phyloP scores from a whole-genome alignment of 1,284 basidiomycete species.

The Microbotryomycetes sp. region DNA sequence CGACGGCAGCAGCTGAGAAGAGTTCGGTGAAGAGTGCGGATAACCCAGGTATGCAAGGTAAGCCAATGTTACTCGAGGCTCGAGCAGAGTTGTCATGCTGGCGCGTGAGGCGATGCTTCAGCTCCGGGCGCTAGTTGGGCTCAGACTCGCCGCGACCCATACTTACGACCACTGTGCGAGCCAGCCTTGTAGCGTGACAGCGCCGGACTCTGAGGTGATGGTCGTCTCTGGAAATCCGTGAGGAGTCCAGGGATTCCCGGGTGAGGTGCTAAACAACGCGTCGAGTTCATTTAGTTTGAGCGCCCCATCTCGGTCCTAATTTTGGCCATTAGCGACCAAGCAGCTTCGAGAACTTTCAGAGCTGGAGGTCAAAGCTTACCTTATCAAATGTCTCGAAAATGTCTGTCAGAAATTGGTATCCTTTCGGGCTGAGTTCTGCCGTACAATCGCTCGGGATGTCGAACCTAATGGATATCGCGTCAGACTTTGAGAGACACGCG shows the following conservation, averaged over 20 bases:
- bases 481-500: constrained; percentile 16
- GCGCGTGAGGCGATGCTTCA: constrained; percentile 3
- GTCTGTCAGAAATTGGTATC: constrained; percentile 96
- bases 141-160: background rate
- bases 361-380: constrained; percentile 48
- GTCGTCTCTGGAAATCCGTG: constrained; percentile 86
- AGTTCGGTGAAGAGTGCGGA: constrained; percentile 48
- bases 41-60: constrained; percentile 95
- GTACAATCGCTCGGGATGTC: constrained; percentile 89
- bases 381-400: constrained; percentile 96
- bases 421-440: constrained; percentile 84
- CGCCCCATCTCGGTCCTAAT: constrained; percentile 87
- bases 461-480: constrained; percentile 51
- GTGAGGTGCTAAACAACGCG: constrained; percentile 85
- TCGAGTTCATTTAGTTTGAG: constrained; percentile 77
- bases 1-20: constrained; percentile 44
- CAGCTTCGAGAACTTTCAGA: background rate
- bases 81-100: constrained; percentile 95
- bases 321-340: constrained; percentile 7
- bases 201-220: constrained; percentile 77
- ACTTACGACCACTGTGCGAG: constrained; percentile 92
- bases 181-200: constrained; percentile 94
- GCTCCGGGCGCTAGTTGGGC: background rate
- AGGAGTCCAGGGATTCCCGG: constrained; percentile 83
- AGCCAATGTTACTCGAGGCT: constrained; percentile 81